phyloP scores from a whole-genome alignment of 148 eudicot genomes.

The Tetragonia tetragonoides region DNA sequence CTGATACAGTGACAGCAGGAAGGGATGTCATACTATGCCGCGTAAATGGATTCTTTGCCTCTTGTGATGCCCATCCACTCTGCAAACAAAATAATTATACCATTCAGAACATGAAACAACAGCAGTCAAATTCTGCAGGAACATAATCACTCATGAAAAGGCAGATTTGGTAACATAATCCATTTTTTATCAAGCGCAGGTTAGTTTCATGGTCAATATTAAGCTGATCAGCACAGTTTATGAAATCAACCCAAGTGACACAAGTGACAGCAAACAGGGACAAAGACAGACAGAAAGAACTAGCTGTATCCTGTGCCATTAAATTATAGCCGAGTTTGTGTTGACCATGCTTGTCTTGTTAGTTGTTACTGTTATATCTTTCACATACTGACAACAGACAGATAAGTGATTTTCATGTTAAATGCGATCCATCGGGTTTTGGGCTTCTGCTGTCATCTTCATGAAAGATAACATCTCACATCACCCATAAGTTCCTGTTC shows the following conservation, averaged over 20 bases:
- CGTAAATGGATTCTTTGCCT: slow-evolving; percentile 68
- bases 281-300: neutral
- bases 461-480: neutral
- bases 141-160: neutral
- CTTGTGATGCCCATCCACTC: slow-evolving; percentile 61
- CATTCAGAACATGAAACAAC: neutral
- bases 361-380: neutral
- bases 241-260: neutral
- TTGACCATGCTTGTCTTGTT: too few species aligned
- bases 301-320: neutral
- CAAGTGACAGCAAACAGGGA: neutral
- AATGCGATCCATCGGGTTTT: neutral
- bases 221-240: neutral
- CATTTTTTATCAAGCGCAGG: neutral
- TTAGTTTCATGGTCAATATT: neutral
- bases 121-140: neutral
- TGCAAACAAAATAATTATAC: slow-evolving; percentile 33
- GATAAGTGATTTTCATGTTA: neutral
- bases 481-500: neutral
- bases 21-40: slow-evolving; percentile 24
- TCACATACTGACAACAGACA: neutral
- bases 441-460: slow-evolving; percentile 1
- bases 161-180: neutral
- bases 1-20: slow-evolving; percentile 26
- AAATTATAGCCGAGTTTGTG: too few species aligned